Conservation (phyloP, 768 basidiomycete genomes). For the Leccinellum rugosiceps region DNA sequence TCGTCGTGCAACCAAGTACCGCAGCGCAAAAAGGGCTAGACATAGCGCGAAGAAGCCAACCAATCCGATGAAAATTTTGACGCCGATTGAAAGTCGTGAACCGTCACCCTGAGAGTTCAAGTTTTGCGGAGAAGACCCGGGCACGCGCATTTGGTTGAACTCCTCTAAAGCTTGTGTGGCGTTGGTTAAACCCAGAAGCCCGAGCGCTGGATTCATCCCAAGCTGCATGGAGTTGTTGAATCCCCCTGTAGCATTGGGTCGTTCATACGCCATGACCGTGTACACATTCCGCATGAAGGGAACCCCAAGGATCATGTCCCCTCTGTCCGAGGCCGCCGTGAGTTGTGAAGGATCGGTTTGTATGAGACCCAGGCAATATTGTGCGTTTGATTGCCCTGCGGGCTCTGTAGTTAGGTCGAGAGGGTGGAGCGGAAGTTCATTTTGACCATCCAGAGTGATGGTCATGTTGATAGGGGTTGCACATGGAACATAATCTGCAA, state of each 20-base stretch:
- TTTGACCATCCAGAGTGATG: constrained; percentile 57
- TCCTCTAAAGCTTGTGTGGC: constrained; percentile 58
- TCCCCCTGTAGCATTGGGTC: constrained; percentile 42
- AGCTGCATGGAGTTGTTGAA: constrained; percentile 35
- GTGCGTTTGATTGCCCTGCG: constrained; percentile 37
- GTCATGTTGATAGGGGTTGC: constrained; percentile 67
- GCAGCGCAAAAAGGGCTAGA: constrained; percentile 47
- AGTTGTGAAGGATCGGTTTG: constrained; percentile 52
- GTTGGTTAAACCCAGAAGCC: constrained; percentile 63
- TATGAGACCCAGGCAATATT: constrained; percentile 62
- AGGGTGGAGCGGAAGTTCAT: constrained; percentile 63
- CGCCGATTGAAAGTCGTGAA: constrained; percentile 51
- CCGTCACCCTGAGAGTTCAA: constrained; percentile 17
- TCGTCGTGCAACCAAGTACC: constrained; percentile 49
- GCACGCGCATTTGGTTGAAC: constrained; percentile 66
- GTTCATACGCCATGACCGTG: constrained; percentile 68
- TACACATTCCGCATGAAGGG: constrained; percentile 77
- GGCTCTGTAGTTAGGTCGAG: constrained; percentile 65
- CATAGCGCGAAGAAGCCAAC: constrained; percentile 57
- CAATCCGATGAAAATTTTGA: constrained; percentile 61
- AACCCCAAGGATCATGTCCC: constrained; percentile 76
- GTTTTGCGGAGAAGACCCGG: constrained; percentile 23
- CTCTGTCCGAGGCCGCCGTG: constrained; percentile 35
- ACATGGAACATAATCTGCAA: constrained; percentile 72
- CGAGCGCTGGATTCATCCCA: constrained; percentile 44